Percentiles rank a stretch among this genome's conserved stretches.
phyloP scores from a whole-genome alignment of 306 rosid genomes.

The Castanea crenata region DNA sequence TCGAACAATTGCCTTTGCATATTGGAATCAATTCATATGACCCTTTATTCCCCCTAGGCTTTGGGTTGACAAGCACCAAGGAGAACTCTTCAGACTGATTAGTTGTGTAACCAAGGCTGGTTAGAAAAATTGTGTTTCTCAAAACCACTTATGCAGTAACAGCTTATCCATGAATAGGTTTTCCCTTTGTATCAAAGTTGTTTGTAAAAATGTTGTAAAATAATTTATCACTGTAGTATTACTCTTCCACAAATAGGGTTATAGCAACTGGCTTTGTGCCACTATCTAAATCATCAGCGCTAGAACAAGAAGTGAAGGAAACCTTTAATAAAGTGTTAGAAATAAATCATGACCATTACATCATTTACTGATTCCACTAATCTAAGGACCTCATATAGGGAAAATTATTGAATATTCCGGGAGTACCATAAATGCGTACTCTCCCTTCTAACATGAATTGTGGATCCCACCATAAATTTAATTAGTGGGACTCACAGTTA shows the following conservation, averaged over 20 bases:
- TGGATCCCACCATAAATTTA: rapidly evolving
- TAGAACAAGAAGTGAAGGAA: too few relatives aligned
- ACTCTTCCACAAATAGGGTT: too few relatives aligned
- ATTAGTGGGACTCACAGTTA: rapidly evolving
- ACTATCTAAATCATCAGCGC: too few relatives aligned
- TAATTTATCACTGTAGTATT: too few relatives aligned
- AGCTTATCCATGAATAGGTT: neutral
- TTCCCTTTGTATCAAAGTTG: too few relatives aligned
- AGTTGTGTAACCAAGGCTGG: neutral
- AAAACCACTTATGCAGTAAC: neutral
- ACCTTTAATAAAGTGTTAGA: too few relatives aligned
- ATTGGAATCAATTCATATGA: conserved; percentile 21
- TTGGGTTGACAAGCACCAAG: conserved; percentile 27
- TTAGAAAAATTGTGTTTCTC: neutral
- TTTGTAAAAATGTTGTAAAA: too few relatives aligned
- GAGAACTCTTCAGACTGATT: neutral
- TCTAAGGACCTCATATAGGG: too few relatives aligned
- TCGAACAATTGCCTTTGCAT: conserved; percentile 38
- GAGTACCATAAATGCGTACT: rapidly evolving
- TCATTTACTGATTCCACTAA: too few relatives aligned
- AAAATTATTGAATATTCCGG: rapidly evolving
- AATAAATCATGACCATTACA: too few relatives aligned
- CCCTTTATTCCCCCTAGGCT: conserved; percentile 41
- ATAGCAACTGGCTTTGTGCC: too few relatives aligned
- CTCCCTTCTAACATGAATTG: rapidly evolving